phyloP scores from a whole-genome alignment of 306 rosid species.

The Mucuna pruriens region DNA sequence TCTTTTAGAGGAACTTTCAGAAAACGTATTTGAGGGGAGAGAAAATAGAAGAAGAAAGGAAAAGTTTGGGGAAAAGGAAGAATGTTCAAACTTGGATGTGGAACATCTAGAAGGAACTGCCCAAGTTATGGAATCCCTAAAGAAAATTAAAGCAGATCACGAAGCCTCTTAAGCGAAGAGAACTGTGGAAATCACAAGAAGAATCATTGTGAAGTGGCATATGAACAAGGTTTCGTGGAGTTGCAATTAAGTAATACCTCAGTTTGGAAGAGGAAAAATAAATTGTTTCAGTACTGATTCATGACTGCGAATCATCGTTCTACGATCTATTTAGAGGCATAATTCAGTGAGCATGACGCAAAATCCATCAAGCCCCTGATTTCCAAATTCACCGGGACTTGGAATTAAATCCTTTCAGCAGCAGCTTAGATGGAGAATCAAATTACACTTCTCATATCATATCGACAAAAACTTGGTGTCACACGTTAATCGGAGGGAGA shows the following conservation, averaged over 20 bases:
- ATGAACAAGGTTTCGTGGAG: slow-evolving; percentile 24
- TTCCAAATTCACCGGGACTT: slow-evolving; percentile 31
- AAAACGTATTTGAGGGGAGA: too few species aligned
- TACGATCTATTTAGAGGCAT: slow-evolving; percentile 20
- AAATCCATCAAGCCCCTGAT: slow-evolving; percentile 22
- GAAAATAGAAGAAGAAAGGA: too few species aligned
- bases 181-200: slow-evolving; percentile 5
- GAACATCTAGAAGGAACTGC: slow-evolving; percentile 15
- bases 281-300: slow-evolving; percentile 18
- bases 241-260: slow-evolving; percentile 14
- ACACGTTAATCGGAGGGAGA: too few species aligned
- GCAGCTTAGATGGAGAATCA: slow-evolving; percentile 34
- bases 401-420: slow-evolving; percentile 31
- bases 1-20: too few species aligned
- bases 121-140: not conserved
- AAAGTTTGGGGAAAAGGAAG: too few species aligned
- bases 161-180: slow-evolving; percentile 14
- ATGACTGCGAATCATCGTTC: slow-evolving; percentile 22
- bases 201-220: slow-evolving; percentile 3
- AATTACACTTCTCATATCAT: too few species aligned
- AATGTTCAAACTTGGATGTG: not conserved
- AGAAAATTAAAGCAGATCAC: slow-evolving; percentile 3
- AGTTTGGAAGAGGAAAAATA: slow-evolving; percentile 18
- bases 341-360: slow-evolving; percentile 26
- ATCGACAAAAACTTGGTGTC: too few species aligned